A percentile compares a stretch with the other conserved stretches of the same genome.
These are phyloP conservation scores for Thraustochytrium striatum DNA, from an alignment of 352 stramenopile genomes.

Conservation along the genomic window DNA sequence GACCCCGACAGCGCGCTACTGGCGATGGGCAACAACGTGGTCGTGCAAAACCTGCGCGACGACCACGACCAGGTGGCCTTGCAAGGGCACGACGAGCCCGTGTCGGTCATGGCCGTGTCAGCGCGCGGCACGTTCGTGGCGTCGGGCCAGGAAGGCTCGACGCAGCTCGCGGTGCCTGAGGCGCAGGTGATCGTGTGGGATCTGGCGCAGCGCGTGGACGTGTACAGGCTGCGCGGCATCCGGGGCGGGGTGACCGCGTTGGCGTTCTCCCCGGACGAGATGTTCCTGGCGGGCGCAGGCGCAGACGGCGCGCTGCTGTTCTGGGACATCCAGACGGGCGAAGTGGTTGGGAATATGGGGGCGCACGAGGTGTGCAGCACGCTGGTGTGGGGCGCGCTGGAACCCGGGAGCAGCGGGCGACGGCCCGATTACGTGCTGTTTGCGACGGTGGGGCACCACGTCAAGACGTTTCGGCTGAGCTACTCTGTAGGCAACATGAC, in stretches of 20 bases:
- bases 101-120: conserved; percentile 55
- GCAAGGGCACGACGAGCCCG: conserved; percentile 57
- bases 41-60: conserved; percentile 54
- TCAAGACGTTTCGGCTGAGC: conserved; percentile 50
- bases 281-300: conserved; percentile 56
- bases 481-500: conserved; percentile 56
- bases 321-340: conserved; percentile 60
- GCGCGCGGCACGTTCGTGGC: conserved; percentile 52
- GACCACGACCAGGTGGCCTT: conserved; percentile 58
- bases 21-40: conserved; percentile 56
- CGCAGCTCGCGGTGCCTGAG: conserved; percentile 52
- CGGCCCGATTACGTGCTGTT: conserved; percentile 47
- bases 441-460: conserved; percentile 32
- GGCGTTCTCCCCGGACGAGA: conserved; percentile 56
- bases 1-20: conserved; percentile 52
- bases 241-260: conserved; percentile 50
- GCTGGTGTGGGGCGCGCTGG: background rate
- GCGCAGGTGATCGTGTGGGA: conserved; percentile 59
- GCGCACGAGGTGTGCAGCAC: background rate
- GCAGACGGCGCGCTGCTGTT: conserved; percentile 55
- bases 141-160: conserved; percentile 57
- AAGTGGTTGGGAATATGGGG: conserved; percentile 50
- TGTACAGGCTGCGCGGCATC: conserved; percentile 54
- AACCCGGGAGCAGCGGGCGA: conserved; percentile 24
- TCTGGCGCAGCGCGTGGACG: conserved; percentile 18